Evolutionary conservation across 2,329 filamentous ascomycete species (phyloP).

Genomic region (Colletotrichum graminicola): DNA sequence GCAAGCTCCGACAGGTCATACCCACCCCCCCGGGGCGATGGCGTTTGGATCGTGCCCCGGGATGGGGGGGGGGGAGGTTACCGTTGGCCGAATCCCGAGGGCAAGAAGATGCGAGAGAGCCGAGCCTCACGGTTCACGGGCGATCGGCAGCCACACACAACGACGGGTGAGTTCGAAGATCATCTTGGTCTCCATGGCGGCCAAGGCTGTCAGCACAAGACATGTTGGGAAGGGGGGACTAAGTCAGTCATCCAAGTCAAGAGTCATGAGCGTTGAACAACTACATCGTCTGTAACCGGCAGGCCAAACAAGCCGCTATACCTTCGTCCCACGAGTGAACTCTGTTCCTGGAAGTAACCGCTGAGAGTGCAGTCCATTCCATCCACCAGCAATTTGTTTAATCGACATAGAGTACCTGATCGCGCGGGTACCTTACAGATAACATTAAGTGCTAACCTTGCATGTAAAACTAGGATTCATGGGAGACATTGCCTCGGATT

Average conservation of each 20-base stretch:
- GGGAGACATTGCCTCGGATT: not conserved
- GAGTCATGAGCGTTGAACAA: not conserved
- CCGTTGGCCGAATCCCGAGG: not conserved
- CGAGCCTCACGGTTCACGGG: slow-evolving; percentile 17
- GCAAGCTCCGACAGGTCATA: slow-evolving; percentile 1
- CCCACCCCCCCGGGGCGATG: not conserved
- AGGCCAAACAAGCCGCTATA: slow-evolving; percentile 9
- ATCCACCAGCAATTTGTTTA: slow-evolving; percentile 25
- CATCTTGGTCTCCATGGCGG: not conserved
- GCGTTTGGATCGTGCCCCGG: not conserved
- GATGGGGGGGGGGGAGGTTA: not conserved
- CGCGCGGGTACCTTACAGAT: slow-evolving; percentile 34
- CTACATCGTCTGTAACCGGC: not conserved
- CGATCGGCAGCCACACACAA: slow-evolving; percentile 22
- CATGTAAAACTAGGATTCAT: slow-evolving; percentile 1
- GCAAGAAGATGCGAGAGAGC: slow-evolving; percentile 19
- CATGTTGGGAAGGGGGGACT: too few relatives aligned
- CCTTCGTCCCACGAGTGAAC: slow-evolving; percentile 27
- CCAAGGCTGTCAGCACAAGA: slow-evolving; percentile 3
- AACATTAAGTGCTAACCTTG: slow-evolving; percentile 4
- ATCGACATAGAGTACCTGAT: slow-evolving; percentile 7
- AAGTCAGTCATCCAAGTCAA: not conserved
- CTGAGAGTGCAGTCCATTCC: not conserved
- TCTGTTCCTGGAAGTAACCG: slow-evolving; percentile 4
- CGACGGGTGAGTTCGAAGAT: slow-evolving; percentile 15